Percentiles rank a stretch among this genome's conserved stretches.
Evolutionary conservation across 2,329 filamentous ascomycete species (phyloP).

Genomic region (Colletotrichum somersetense): DNA sequence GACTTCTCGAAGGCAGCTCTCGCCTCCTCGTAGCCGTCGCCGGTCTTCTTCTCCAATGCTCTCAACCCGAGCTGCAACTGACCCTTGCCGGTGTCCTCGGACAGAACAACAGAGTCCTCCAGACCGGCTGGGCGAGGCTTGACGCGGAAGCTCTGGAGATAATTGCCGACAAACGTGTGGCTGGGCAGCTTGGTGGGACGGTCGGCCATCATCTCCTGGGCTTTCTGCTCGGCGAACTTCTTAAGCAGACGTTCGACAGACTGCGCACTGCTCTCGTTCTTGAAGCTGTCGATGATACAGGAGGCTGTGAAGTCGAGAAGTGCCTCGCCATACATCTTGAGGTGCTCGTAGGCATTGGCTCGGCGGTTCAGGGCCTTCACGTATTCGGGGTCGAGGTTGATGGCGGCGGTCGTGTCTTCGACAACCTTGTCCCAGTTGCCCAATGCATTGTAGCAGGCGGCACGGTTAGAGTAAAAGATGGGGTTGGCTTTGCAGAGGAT

Average conservation of each 20-base stretch:
- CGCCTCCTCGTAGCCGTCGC: conserved; percentile 92
- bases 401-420: conserved; percentile 94
- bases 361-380: conserved; percentile 97
- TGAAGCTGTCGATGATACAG: conserved; percentile 98
- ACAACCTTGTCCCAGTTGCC: conserved; percentile 96
- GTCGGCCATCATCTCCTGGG: conserved; percentile 87
- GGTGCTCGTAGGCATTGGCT: conserved; percentile 96
- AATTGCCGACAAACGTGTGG: conserved; percentile 97
- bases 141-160: conserved; percentile 96
- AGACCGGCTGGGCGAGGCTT: conserved; percentile 84
- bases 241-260: conserved; percentile 94
- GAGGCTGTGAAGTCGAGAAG: conserved; percentile 98
- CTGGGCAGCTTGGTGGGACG: conserved; percentile 91
- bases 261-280: conserved; percentile 88
- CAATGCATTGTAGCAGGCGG: conserved; percentile 95
- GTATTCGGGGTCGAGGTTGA: conserved; percentile 94
- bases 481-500: conserved; percentile 97
- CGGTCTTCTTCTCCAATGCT: conserved; percentile 86
- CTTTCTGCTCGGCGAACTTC: conserved; percentile 96
- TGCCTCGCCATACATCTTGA: conserved; percentile 91
- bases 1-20: conserved; percentile 88
- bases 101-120: conserved; percentile 83
- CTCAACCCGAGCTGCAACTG: conserved; percentile 87
- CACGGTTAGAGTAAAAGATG: conserved; percentile 98
- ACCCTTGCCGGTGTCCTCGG: conserved; percentile 83